Conservation (phyloP, 495 filamentous ascomycete species). For the Trichoderma reesei region DNA sequence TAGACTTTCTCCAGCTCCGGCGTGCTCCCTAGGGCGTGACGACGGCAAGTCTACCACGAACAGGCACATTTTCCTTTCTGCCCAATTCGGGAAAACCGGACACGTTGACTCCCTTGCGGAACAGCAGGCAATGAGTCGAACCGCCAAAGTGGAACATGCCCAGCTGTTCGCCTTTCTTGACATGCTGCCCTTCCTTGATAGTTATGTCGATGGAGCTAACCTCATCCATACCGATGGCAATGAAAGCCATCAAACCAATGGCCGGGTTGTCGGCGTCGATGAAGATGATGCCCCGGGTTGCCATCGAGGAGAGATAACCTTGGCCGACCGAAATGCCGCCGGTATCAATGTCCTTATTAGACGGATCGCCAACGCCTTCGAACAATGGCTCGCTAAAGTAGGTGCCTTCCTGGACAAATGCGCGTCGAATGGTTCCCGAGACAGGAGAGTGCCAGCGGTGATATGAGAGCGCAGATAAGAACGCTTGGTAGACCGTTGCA, state of each 20-base stretch:
- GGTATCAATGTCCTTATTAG: conserved; percentile 22
- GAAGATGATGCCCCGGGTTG: conserved; percentile 55
- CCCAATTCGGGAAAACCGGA: conserved; percentile 40
- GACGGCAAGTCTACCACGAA: conserved; percentile 41
- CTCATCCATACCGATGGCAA: conserved; percentile 63
- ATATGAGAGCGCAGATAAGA: conserved; percentile 53
- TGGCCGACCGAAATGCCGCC: conserved; percentile 34
- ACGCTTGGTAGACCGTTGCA: conserved; percentile 59
- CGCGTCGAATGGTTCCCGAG: conserved; percentile 44
- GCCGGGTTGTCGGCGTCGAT: conserved; percentile 56
- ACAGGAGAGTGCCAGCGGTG: conserved; percentile 65
- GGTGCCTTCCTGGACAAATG: conserved; percentile 49
- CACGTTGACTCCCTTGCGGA: conserved; percentile 34
- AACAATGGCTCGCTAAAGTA: conserved; percentile 59
- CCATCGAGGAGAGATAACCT: conserved; percentile 49
- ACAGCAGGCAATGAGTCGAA: conserved; percentile 53
- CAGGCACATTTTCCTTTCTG: conserved; percentile 45
- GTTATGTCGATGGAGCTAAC: conserved; percentile 59
- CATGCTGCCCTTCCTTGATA: conserved; percentile 47
- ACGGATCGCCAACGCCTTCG: conserved; percentile 26
- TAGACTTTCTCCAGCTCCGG: not conserved
- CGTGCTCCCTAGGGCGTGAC: conserved; percentile 16
- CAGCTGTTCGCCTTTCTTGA: conserved; percentile 56
- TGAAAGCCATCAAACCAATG: conserved; percentile 56
- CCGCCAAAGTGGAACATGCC: conserved; percentile 74